Conservation (phyloP, 345 rosid species). For the Populus deltoides region DNA sequence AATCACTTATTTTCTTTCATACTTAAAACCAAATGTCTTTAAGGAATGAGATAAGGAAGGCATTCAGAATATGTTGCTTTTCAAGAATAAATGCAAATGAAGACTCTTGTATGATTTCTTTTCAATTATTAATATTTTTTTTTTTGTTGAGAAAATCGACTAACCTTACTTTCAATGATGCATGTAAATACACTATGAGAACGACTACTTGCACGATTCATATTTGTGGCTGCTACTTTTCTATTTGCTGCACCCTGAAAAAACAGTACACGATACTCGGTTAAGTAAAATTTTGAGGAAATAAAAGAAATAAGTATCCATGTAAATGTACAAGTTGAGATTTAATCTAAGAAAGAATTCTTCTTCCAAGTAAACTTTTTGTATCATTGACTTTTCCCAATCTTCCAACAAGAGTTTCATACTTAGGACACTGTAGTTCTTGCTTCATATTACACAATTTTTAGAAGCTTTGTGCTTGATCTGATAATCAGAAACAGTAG, state of each 20-base stretch:
- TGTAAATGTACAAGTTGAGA: not conserved
- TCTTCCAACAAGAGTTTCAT: not conserved
- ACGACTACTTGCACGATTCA: constrained; percentile 98
- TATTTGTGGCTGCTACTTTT: constrained; percentile 96
- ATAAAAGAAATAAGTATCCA: not conserved
- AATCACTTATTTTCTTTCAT: not conserved
- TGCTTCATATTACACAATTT: not conserved
- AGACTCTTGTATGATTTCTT: not conserved
- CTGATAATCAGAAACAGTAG: not conserved
- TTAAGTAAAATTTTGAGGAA: constrained; percentile 1
- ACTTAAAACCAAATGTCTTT: not conserved
- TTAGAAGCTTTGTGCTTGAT: not conserved
- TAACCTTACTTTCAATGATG: constrained; percentile 87
- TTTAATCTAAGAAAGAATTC: not conserved
- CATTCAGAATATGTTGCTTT: not conserved
- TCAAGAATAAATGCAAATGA: not conserved
- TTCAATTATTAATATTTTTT: not conserved
- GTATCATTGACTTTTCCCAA: not conserved
- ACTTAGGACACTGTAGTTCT: not conserved
- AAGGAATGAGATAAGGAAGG: not conserved
- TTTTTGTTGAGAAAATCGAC: not conserved
- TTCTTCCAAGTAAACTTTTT: not conserved
- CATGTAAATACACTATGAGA: constrained; percentile 99
- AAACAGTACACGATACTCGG: not conserved
- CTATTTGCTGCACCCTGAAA: constrained; percentile 94